A percentile compares a stretch with the other conserved stretches of the same genome.
Evolutionary conservation across 768 basidiomycete species (phyloP).

Genomic region (Panellus pusillus): DNA sequence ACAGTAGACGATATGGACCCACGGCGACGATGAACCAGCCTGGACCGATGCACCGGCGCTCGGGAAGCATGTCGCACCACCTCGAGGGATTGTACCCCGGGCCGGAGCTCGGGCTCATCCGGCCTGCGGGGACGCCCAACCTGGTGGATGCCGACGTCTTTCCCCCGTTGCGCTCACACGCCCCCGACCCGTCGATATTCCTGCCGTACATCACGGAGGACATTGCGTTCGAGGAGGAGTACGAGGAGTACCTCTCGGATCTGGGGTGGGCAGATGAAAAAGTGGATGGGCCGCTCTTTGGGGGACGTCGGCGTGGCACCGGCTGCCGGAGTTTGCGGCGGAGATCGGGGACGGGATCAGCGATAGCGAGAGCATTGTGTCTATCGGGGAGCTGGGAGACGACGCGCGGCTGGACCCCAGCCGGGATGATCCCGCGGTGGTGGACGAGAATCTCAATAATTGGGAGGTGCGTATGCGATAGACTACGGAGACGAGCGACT

Average conservation of each 20-base stretch:
- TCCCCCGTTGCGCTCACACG: slow-evolving; percentile 88
- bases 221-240: slow-evolving; percentile 94
- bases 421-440: slow-evolving; percentile 60
- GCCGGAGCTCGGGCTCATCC: slow-evolving; percentile 72
- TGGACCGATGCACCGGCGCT: slow-evolving; percentile 64
- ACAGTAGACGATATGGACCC: slow-evolving; percentile 84
- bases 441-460: slow-evolving; percentile 86
- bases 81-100: slow-evolving; percentile 79
- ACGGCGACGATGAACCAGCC: slow-evolving; percentile 52
- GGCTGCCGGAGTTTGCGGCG: slow-evolving; percentile 74
- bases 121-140: slow-evolving; percentile 74
- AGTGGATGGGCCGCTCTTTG: slow-evolving; percentile 41
- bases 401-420: slow-evolving; percentile 66
- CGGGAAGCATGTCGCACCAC: slow-evolving; percentile 82
- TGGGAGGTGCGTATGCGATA: slow-evolving; percentile 76
- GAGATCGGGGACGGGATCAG: slow-evolving; percentile 87
- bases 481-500: slow-evolving; percentile 27
- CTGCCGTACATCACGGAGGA: slow-evolving; percentile 92
- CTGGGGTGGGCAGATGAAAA: slow-evolving; percentile 72
- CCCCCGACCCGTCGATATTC: slow-evolving; percentile 80
- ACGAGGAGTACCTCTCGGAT: slow-evolving; percentile 94
- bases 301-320: slow-evolving; percentile 74
- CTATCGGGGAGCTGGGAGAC: slow-evolving; percentile 86
- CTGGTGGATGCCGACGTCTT: slow-evolving; percentile 88
- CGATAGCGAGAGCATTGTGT: slow-evolving; percentile 91